These are phyloP conservation scores for Cyclotella choctawhatcheeana DNA, from an alignment of 108 stramenopile genomes.

Conservation along the genomic window DNA sequence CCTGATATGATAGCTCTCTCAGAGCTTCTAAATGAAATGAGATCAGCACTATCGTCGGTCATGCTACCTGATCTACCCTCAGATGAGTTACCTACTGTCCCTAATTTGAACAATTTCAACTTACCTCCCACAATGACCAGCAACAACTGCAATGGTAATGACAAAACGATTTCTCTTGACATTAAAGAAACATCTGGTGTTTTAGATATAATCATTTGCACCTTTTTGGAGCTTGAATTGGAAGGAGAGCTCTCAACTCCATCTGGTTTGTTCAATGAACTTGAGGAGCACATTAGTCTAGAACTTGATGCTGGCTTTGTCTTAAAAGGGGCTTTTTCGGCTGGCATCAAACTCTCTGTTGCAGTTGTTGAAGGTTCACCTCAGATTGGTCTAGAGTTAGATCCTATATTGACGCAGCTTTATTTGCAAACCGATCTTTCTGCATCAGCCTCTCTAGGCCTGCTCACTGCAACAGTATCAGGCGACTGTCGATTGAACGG, in stretches of 20 bases:
- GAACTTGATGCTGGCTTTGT: background rate
- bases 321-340: background rate
- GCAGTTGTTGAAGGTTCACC: background rate
- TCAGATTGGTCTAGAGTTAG: constrained; percentile 13
- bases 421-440: background rate
- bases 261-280: constrained; percentile 13
- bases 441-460: constrained; percentile 5
- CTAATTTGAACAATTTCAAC: background rate
- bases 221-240: constrained; percentile 29
- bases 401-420: constrained; percentile 27
- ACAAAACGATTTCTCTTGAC: background rate
- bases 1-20: constrained; percentile 15
- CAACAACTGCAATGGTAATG: background rate
- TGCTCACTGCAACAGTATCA: constrained; percentile 3
- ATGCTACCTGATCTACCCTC: constrained; percentile 4
- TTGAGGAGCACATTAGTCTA: constrained; percentile 18
- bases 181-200: background rate
- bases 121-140: too few species aligned
- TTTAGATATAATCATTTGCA: constrained; percentile 19
- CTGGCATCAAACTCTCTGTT: background rate
- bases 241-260: constrained; percentile 1
- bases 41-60: constrained; percentile 11
- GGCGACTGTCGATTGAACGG: constrained; percentile 2
- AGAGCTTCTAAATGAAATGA: constrained; percentile 14
- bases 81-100: background rate